Base-by-base conservation (phyloP, 768 basidiomycete genomes). In the Holtermanniella nyarrowii region DNA sequence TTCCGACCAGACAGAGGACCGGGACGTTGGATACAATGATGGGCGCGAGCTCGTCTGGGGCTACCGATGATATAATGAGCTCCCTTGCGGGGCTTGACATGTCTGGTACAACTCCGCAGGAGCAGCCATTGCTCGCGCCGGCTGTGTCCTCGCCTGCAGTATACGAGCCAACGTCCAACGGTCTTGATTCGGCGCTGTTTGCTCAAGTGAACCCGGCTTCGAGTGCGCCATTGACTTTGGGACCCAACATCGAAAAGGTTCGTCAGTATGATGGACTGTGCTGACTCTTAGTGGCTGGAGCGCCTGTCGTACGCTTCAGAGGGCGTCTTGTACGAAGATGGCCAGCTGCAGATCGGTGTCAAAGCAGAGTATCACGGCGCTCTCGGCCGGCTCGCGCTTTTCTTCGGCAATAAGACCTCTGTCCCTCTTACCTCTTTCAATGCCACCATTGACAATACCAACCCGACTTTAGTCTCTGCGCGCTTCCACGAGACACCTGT, bases 291-390 rank as follows among this genome's bases (percentile, higher is more conserved):
- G 58, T 91, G 88, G 89, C 86, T 84, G 66, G 83, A 86, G 57
- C 86, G 86, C 59, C 77, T 97, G 25, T 82, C 79, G 1, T 88
- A 82, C 71, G 77, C 73, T 24, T 69, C 78, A 14, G 95, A 97
- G 55, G 95, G 95, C 42, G 82, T 97, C 26, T 77, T 99, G 12
- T 97, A 87, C 72, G 95, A 99, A 72, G 93, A 97, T 60, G 80
- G 86, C 7, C 88, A 93, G 72, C 80, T 99, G 42, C 93, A 97
- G 68, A 81, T 99, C 48, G 95, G 95, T 26, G 72, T 97, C 75
- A 99, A 97, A 75, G 89, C 90, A 25, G 85, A 90, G 63, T 99
- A 86, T 70, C 93, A 97, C 69, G 86, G 87, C 14, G 86, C 93
- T 63, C 79, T 90, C 37, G 95, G 93, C 14, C 88, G 96, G 62